phyloP scores from a whole-genome alignment of 192 early-diverging fungal genomes.

The Coemansia sp. region DNA sequence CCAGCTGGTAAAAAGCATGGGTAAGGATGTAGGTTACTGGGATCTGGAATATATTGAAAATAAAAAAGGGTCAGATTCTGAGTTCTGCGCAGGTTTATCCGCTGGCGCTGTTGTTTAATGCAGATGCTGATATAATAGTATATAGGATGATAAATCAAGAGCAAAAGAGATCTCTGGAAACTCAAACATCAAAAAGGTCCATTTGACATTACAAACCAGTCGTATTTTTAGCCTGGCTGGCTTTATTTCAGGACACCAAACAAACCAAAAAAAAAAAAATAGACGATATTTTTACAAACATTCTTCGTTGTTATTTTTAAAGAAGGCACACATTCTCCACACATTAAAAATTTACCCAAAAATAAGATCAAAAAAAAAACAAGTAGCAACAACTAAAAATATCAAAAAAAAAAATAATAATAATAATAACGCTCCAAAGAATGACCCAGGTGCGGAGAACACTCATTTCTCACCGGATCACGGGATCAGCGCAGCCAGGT shows the following conservation, averaged over 20 bases:
- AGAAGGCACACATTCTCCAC: too few species aligned
- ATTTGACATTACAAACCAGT: not conserved
- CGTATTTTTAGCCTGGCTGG: not conserved
- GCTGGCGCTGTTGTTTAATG: too few species aligned
- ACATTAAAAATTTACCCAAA: not conserved
- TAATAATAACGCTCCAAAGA: not conserved
- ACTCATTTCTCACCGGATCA: not conserved
- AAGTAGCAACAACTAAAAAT: not conserved
- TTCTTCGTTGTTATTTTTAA: too few species aligned
- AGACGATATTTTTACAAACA: not conserved
- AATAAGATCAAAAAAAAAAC: not conserved
- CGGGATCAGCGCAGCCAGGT: constrained; percentile 24
- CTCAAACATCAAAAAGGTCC: too few species aligned
- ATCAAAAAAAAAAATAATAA: not conserved
- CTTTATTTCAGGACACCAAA: not conserved
- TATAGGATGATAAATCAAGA: too few species aligned
- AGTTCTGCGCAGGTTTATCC: too few species aligned
- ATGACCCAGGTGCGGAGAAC: too few species aligned
- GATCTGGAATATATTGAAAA: too few species aligned
- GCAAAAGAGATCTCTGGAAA: too few species aligned
- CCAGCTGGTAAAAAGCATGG: not conserved
- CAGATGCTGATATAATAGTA: too few species aligned
- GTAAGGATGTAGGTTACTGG: too few species aligned
- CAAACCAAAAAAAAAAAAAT: not conserved
- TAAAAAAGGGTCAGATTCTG: too few species aligned